Base-by-base conservation (phyloP, 2,329 filamentous ascomycete genomes). In the Monosporascus sp. region DNA sequence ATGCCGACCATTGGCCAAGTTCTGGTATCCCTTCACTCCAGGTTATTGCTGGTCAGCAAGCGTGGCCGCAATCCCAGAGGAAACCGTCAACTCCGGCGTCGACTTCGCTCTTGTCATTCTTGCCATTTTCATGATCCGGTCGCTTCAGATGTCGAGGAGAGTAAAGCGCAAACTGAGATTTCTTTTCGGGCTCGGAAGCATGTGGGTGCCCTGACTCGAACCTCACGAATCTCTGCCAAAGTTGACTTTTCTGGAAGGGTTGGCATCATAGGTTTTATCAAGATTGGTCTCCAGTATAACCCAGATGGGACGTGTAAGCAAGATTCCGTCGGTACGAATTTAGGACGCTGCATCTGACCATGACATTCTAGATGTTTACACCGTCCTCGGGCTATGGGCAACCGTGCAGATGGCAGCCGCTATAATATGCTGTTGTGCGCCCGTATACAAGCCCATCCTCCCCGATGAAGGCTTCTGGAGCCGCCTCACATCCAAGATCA, bases 211-310 rank as follows among this genome's bases (percentile, higher is more conserved):
- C n/a, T 7, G 24, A 26, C 24, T 26, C 24, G 3, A 5, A 26
- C 3, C 6, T 26, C 5, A 26, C 24, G 3, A 26, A 26, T 26
- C 24, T 26, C 24, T 26, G 24, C 24, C 3, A 26, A 31, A 14
- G 37, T 16, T 19, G 3, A 41, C n/a, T 14, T 19, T 35, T 31
- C 14, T 11, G 14, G 16, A 17, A 51, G 49, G 14, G 49, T 52
- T 19, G 60, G 60, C 8, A 47, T 62, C 35, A 53, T 62, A 26
- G 59, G 60, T 17, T 61, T 61, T 31, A 50, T 62, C 52, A 61
- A 61, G 48, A 26, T 26, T 26, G 24, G 24, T 26, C 24, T 26
- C 24, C 24, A 26, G 24, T 26, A 26, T 26, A 26, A 26, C 5
- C 24, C 24, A 6, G 24, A 26, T 26, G 24, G 24, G 24, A 26